Evolutionary conservation across 306 rosid species (phyloP).

Genomic region (Prosopis cineraria): DNA sequence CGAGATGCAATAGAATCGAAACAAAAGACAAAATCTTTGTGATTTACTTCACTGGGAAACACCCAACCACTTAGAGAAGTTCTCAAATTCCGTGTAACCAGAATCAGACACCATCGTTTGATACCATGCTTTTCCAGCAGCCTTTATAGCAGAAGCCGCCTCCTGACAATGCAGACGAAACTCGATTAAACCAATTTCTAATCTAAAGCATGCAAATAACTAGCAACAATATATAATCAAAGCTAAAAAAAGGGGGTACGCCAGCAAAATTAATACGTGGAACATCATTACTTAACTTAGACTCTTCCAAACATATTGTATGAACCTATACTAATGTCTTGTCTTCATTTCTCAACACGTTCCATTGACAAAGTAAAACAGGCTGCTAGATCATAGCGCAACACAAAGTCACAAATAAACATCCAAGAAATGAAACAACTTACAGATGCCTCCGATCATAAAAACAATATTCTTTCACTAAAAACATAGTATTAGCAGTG

Average conservation of each 20-base stretch:
- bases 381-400: background rate
- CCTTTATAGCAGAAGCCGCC: slow-evolving; percentile 55
- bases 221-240: background rate
- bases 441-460: background rate
- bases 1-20: slow-evolving; percentile 31
- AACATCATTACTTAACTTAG: background rate
- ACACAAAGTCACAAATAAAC: background rate
- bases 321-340: background rate
- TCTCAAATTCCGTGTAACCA: slow-evolving; percentile 66
- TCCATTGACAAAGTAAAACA: background rate
- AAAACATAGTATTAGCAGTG: background rate
- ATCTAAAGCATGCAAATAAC: background rate
- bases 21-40: slow-evolving; percentile 29
- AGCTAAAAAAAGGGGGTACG: background rate
- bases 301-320: background rate
- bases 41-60: slow-evolving; percentile 63
- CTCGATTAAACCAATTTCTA: background rate
- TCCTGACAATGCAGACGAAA: slow-evolving; percentile 39
- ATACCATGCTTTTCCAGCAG: slow-evolving; percentile 83
- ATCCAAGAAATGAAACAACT: background rate
- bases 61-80: slow-evolving; percentile 69
- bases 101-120: slow-evolving; percentile 73
- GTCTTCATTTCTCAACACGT: background rate
- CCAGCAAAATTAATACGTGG: background rate
- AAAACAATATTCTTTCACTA: background rate